These are phyloP conservation scores for Jimgerdemannia flammicorona DNA, from an alignment of 192 early-diverging fungal genomes.

Conservation along the genomic window DNA sequence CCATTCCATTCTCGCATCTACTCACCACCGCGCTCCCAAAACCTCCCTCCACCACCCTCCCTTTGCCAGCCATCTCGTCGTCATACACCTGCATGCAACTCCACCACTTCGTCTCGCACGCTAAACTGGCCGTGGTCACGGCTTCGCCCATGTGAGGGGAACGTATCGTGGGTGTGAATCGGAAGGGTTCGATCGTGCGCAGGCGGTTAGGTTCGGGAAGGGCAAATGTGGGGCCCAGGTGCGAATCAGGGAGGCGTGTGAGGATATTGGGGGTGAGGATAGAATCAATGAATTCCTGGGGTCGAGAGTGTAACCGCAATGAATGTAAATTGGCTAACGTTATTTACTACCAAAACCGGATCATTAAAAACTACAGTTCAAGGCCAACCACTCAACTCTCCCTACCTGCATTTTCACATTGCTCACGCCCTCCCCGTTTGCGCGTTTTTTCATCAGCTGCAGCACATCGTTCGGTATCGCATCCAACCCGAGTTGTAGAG, in stretches of 20 bases:
- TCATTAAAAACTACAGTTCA: too few species aligned
- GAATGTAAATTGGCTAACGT: too few species aligned
- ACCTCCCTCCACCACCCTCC: not conserved
- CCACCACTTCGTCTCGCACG: not conserved
- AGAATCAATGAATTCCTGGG: not conserved
- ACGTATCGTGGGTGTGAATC: not conserved
- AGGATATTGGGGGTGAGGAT: not conserved
- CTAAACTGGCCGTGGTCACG: not conserved
- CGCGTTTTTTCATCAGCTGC: not conserved
- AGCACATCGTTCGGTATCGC: not conserved
- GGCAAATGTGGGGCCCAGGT: not conserved
- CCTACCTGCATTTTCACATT: not conserved
- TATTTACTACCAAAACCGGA: too few species aligned
- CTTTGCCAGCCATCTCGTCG: not conserved
- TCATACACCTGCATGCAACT: not conserved
- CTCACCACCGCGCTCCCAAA: not conserved
- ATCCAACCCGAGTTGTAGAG: not conserved
- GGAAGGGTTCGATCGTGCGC: not conserved
- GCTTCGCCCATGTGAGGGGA: not conserved
- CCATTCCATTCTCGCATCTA: not conserved
- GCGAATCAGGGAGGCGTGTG: not conserved
- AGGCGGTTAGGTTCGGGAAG: not conserved
- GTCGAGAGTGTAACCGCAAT: too few species aligned
- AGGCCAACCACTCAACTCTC: not conserved
- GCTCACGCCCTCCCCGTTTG: not conserved